These are phyloP conservation scores for Tolypocladium guangdongense DNA, from an alignment of 2,329 filamentous ascomycete species.

Conservation along the genomic window DNA sequence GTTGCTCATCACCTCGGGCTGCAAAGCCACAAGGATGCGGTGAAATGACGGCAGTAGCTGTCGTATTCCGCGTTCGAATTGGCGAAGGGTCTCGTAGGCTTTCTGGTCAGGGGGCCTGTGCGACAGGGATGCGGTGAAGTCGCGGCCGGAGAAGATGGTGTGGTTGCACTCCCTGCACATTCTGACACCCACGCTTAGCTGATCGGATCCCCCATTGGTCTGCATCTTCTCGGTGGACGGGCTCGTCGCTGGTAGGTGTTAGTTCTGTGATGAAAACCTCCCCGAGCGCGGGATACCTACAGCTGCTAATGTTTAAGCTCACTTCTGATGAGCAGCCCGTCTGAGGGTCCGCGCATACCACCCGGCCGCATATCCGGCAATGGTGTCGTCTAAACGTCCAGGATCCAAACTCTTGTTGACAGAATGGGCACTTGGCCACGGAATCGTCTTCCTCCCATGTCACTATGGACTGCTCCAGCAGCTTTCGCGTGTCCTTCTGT, in stretches of 20 bases:
- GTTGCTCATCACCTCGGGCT: conserved; percentile 36
- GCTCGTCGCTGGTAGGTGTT: conserved; percentile 7
- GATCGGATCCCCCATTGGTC: conserved; percentile 18
- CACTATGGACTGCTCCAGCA: conserved; percentile 83
- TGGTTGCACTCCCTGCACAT: conserved; percentile 83
- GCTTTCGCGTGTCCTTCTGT: conserved; percentile 66
- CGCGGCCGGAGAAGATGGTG: conserved; percentile 53
- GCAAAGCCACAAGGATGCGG: conserved; percentile 59
- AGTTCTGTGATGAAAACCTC: background rate
- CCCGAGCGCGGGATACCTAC: conserved; percentile 14
- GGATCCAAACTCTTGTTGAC: conserved; percentile 86
- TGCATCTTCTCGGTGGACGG: conserved; percentile 31
- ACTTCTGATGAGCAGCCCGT: conserved; percentile 82
- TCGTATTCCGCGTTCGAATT: conserved; percentile 81
- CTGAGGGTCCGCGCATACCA: conserved; percentile 79
- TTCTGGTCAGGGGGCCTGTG: conserved; percentile 64
- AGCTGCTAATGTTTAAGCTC: conserved; percentile 61
- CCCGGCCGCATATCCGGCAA: conserved; percentile 83
- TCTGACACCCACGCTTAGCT: conserved; percentile 67
- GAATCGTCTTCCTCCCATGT: conserved; percentile 87
- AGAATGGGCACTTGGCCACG: conserved; percentile 80
- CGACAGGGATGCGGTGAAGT: conserved; percentile 62
- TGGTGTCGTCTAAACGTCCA: conserved; percentile 93
- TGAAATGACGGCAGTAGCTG: conserved; percentile 78
- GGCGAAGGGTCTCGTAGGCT: conserved; percentile 70